Evolutionary conservation across 2,329 filamentous ascomycete genomes (phyloP).

Genomic region (Diaporthe eres): DNA sequence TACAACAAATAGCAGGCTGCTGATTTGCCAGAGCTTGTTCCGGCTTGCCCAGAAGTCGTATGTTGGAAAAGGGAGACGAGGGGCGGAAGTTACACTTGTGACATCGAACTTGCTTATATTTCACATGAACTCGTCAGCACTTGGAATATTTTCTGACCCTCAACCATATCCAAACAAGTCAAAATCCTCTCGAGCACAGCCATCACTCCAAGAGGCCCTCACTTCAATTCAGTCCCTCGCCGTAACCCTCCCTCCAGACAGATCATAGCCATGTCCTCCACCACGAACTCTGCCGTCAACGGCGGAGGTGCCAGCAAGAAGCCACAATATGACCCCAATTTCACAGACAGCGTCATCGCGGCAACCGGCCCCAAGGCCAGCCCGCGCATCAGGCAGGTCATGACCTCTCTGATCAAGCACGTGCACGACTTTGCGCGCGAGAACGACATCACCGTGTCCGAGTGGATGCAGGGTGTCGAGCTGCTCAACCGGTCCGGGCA

Average conservation of each 20-base stretch:
- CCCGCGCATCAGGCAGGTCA: conserved; percentile 77
- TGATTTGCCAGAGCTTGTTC: conserved; percentile 24
- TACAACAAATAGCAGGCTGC: conserved; percentile 6
- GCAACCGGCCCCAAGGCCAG: conserved; percentile 80
- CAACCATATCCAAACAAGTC: background rate
- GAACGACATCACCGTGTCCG: conserved; percentile 82
- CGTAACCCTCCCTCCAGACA: background rate
- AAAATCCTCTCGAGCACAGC: background rate
- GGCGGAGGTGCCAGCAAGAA: conserved; percentile 47
- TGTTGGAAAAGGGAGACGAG: background rate
- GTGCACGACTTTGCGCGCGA: conserved; percentile 87
- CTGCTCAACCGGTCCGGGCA: conserved; percentile 78
- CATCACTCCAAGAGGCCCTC: background rate
- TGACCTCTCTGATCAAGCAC: conserved; percentile 78
- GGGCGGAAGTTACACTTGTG: conserved; percentile 1
- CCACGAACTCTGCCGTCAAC: conserved; percentile 47
- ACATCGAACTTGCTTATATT: conserved; percentile 6
- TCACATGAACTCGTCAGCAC: background rate
- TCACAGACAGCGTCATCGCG: conserved; percentile 81
- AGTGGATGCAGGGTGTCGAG: conserved; percentile 77
- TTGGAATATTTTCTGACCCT: background rate
- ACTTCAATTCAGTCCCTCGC: background rate
- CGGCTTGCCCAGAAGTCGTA: conserved; percentile 22
- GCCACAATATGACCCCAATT: conserved; percentile 78
- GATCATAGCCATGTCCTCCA: background rate